phyloP scores from a whole-genome alignment of 768 basidiomycete genomes.

The Pulveroboletus sp. region DNA sequence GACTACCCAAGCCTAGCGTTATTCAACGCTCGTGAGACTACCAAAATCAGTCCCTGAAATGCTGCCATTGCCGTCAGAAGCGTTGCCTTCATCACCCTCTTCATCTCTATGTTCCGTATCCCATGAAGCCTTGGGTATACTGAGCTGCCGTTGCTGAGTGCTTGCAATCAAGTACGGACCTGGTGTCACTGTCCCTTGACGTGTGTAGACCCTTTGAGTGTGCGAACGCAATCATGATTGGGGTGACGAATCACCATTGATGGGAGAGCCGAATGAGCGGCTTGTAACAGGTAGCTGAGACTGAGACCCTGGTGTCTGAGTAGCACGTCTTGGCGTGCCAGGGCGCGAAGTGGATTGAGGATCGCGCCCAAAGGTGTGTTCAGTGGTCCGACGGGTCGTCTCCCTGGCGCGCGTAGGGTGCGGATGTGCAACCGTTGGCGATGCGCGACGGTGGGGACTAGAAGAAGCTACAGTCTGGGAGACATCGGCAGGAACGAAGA shows the following conservation, averaged over 20 bases:
- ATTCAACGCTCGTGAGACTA: constrained; percentile 54
- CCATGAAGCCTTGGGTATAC: constrained; percentile 17
- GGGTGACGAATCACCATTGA: constrained; percentile 50
- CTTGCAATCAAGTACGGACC: constrained; percentile 21
- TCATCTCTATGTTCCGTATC: constrained; percentile 12
- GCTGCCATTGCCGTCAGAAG: constrained; percentile 38
- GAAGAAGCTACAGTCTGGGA: constrained; percentile 11
- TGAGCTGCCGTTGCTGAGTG: constrained; percentile 18
- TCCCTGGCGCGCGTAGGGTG: constrained; percentile 26
- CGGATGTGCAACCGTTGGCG: constrained; percentile 27
- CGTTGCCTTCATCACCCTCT: constrained; percentile 27
- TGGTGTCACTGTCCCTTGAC: constrained; percentile 29
- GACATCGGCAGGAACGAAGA: constrained; percentile 73
- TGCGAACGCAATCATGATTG: constrained; percentile 36
- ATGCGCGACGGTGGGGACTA: constrained; percentile 7
- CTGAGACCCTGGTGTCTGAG: constrained; percentile 25
- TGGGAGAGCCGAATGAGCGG: constrained; percentile 36
- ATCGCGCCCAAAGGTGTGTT: constrained; percentile 14
- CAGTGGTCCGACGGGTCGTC: constrained; percentile 12
- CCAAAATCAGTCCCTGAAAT: constrained; percentile 41
- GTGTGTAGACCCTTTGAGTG: constrained; percentile 33
- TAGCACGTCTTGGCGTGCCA: constrained; percentile 25
- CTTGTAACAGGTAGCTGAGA: constrained; percentile 31
- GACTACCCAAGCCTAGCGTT: constrained; percentile 8
- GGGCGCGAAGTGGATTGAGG: constrained; percentile 24